Percentiles rank a stretch among this genome's conserved stretches.
phyloP scores from a whole-genome alignment of 2,329 filamentous ascomycete species.

The Stenocarpella maydis region DNA sequence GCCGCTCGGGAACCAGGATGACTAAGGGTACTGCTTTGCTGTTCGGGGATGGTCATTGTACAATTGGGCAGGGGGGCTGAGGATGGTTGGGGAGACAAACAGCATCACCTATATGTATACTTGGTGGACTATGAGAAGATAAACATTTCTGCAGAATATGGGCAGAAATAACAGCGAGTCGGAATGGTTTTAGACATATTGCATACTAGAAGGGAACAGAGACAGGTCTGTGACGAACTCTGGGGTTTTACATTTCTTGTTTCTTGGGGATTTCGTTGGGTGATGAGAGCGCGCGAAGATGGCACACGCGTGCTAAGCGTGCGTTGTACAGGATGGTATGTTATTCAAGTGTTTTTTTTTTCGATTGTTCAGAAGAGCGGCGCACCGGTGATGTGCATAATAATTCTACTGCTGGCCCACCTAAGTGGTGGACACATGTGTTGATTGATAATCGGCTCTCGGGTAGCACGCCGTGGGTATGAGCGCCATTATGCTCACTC shows the following conservation, averaged over 20 bases:
- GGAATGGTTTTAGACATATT: constrained; percentile 23
- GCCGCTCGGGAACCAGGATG: constrained; percentile 51
- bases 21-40: constrained; percentile 39
- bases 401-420: background rate
- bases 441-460: background rate
- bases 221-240: background rate
- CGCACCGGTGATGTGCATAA: background rate
- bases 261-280: background rate
- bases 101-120: background rate
- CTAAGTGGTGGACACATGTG: background rate
- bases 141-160: constrained; percentile 9
- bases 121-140: background rate
- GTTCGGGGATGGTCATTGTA: background rate
- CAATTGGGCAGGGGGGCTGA: background rate
- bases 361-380: background rate
- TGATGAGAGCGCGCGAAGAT: constrained; percentile 1
- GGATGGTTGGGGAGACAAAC: background rate
- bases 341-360: background rate
- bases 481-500: background rate
- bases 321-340: constrained; percentile 1
- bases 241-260: background rate
- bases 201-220: constrained; percentile 32
- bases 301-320: constrained; percentile 24
- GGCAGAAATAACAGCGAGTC: constrained; percentile 10
- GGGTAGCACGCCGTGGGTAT: background rate